Base-by-base conservation (phyloP, 2,329 filamentous ascomycete species). In the Aspergillus sp. region DNA sequence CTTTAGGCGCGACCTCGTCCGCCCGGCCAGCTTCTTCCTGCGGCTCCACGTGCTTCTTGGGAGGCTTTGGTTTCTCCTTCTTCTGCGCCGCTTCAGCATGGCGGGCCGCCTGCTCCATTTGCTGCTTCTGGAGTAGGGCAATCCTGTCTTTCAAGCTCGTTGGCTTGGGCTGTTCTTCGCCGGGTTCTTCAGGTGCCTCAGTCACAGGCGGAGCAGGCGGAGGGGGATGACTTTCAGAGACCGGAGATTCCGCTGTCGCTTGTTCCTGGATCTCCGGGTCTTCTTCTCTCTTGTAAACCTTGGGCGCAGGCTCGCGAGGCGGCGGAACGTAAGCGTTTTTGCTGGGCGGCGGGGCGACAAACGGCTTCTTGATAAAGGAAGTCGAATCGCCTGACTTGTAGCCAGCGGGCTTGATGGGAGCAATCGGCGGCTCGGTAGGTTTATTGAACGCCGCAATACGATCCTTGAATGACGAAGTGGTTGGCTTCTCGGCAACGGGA, bases 371-470 rank as follows among this genome's bases (percentile, higher is more conserved):
- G 61, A 98, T 79, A 53, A 96, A 96, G 33, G 71, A 71, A 41
- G 72, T 71, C 29, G 72, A 67, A 37, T 74, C 71, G 17, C 71
- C 66, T 8, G 64, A 56, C 36, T 70, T 61, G 15, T 80, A 63
- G 2, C 76, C 76, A 38, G 72, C 71, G 13, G 86, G 85, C 55
- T 93, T 93, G 64, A 93, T 89, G 1, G 91, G 91, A n/a, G 86
- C 75, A 39, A 91, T 69, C 6, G 91, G 91, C 2, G 86, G 78
- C 4, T 86, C 86, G 24, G 83, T 76, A 27, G 84, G 69, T 57
- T 89, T 91, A 62, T 98, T 98, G 67, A 98, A 98, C 27, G 91
- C 89, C 20, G 91, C 91, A 55, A 98, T 94, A 41, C 91, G 83
- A 62, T 96, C 91, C 54, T 76, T 88, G 67, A 98, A 96, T 2